These are phyloP conservation scores for Plantago rigida DNA, from an alignment of 305 asterid genomes.

Conservation along the genomic window DNA sequence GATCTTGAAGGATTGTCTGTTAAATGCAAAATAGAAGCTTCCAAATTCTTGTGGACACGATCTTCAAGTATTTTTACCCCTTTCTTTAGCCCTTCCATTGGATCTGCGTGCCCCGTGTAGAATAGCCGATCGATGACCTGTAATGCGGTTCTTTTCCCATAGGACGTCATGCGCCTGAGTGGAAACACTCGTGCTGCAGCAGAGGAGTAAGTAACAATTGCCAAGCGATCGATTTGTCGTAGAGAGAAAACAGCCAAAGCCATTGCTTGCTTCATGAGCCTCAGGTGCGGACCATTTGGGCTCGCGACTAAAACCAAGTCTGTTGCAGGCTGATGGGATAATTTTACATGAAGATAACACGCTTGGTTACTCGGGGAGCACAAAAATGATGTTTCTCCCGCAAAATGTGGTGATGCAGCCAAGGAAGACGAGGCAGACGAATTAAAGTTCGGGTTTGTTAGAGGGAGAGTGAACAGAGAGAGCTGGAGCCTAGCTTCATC, in stretches of 20 bases:
- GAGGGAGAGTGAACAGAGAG: slow-evolving; percentile 41
- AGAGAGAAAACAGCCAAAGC: slow-evolving; percentile 65
- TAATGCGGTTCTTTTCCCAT: slow-evolving; percentile 60
- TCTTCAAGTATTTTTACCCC: slow-evolving; percentile 68
- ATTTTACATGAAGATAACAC: slow-evolving; percentile 39
- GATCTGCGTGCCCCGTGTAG: slow-evolving; percentile 64
- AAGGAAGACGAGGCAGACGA: slow-evolving; percentile 34
- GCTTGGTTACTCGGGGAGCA: slow-evolving; percentile 31
- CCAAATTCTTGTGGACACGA: slow-evolving; percentile 60
- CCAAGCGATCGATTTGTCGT: slow-evolving; percentile 62
- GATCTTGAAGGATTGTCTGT: slow-evolving; percentile 55
- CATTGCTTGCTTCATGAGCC: slow-evolving; percentile 90
- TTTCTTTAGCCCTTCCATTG: slow-evolving; percentile 70
- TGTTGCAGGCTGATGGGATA: slow-evolving; percentile 58
- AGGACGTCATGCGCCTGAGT: slow-evolving; percentile 71
- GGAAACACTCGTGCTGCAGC: slow-evolving; percentile 73
- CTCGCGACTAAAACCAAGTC: slow-evolving; percentile 76
- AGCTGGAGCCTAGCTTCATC: slow-evolving; percentile 56
- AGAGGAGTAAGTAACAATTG: slow-evolving; percentile 70
- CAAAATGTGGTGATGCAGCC: slow-evolving; percentile 28
- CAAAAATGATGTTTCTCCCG: background rate
- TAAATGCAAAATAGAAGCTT: slow-evolving; percentile 59
- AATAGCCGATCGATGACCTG: slow-evolving; percentile 67
- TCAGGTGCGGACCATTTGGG: slow-evolving; percentile 77
- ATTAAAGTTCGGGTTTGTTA: slow-evolving; percentile 24